phyloP scores from a whole-genome alignment of 805 yeast genomes.

The Kazachstania bromeliacearum region DNA sequence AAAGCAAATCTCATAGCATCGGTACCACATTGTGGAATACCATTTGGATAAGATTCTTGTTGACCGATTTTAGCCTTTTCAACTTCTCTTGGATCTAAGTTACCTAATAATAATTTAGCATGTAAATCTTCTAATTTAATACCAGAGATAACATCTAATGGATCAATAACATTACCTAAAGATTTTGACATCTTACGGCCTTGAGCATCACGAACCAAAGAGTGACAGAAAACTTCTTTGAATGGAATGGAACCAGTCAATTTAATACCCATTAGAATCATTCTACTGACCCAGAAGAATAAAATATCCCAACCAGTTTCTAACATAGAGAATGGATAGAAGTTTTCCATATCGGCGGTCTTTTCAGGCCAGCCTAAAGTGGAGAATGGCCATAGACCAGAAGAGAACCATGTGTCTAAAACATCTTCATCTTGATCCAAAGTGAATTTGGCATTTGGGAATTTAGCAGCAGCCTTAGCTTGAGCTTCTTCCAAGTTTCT shows the following conservation, averaged over 20 bases:
- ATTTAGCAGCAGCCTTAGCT: constrained; percentile 65
- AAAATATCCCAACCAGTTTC: constrained; percentile 99
- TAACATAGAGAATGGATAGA: constrained; percentile 85
- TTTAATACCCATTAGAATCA: constrained; percentile 86
- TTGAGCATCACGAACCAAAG: constrained; percentile 97
- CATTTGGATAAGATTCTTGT: constrained; percentile 81
- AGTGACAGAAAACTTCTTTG: constrained; percentile 95
- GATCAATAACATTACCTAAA: constrained; percentile 93
- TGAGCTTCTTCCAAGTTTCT: constrained; percentile 75
- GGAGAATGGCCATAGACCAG: constrained; percentile 96
- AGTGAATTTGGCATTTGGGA: constrained; percentile 58
- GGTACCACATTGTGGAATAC: constrained; percentile 98
- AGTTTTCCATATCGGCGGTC: constrained; percentile 62
- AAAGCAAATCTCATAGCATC: constrained; percentile 97
- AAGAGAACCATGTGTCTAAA: constrained; percentile 96
- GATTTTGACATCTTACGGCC: constrained; percentile 99
- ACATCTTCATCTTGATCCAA: constrained; percentile 96
- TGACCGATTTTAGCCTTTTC: constrained; percentile 85
- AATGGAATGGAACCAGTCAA: constrained; percentile 88
- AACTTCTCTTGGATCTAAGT: constrained; percentile 81
- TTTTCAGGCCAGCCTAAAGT: constrained; percentile 93
- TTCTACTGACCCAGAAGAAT: constrained; percentile 97
- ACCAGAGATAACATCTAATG: constrained; percentile 88
- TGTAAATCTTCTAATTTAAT: constrained; percentile 71
- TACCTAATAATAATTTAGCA: constrained; percentile 67